Conservation (phyloP, 2,329 filamentous ascomycete genomes). For the Fusarium beomiforme region DNA sequence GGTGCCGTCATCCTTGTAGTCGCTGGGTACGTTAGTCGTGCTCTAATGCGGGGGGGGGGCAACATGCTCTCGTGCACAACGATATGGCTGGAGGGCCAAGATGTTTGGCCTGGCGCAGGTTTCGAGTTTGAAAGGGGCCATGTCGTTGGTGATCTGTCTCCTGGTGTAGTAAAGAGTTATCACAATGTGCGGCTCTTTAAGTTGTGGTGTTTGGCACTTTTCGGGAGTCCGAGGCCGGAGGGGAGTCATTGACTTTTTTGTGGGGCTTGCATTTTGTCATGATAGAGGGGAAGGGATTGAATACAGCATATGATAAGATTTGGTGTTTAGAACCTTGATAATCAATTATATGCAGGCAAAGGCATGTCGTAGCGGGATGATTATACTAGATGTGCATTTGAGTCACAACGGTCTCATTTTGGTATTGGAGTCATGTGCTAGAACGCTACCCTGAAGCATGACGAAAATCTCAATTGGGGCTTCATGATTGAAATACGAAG, state of each 20-base stretch:
- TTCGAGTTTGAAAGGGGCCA: conserved; percentile 76
- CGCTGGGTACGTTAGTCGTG: conserved; percentile 61
- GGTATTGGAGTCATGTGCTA: neutral
- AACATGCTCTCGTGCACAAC: conserved; percentile 82
- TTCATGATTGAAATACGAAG: neutral
- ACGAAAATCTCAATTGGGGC: neutral
- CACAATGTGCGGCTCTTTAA: conserved; percentile 18
- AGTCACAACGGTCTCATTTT: neutral
- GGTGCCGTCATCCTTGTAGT: conserved; percentile 98
- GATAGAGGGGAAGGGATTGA: neutral
- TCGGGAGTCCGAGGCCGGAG: conserved; percentile 39
- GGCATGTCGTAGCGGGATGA: neutral
- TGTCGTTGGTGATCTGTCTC: conserved; percentile 42
- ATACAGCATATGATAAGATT: neutral
- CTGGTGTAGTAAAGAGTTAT: neutral
- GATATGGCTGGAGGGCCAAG: conserved; percentile 78
- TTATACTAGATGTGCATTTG: neutral
- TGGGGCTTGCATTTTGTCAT: conserved; percentile 23
- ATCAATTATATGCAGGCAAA: neutral
- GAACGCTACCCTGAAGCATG: neutral
- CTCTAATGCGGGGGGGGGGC: conserved; percentile 32
- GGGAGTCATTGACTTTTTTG: conserved; percentile 39
- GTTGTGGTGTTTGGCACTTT: conserved; percentile 11
- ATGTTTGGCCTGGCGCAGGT: conserved; percentile 83
- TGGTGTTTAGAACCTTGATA: neutral